Evolutionary conservation across 345 rosid species (phyloP).

Genomic region (Syzygium grande): DNA sequence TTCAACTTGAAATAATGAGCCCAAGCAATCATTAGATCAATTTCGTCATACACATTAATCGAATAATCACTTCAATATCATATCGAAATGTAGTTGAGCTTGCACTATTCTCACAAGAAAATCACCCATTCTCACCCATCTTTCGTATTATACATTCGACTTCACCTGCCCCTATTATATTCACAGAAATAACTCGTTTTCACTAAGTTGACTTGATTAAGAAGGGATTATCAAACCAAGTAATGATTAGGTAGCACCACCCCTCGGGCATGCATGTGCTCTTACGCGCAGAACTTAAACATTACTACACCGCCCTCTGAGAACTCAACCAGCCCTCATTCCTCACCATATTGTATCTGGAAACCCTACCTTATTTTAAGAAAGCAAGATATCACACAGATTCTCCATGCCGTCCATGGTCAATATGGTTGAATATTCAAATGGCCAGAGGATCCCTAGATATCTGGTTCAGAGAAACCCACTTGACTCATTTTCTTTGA

Average conservation of each 20-base stretch:
- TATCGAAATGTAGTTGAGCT: not conserved
- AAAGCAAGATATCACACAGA: not conserved
- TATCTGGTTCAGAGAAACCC: conserved; percentile 24
- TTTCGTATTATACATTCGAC: not conserved
- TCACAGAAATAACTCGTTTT: not conserved
- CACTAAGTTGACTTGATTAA: not conserved
- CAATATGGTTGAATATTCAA: not conserved
- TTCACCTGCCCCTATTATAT: not conserved
- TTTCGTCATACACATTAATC: not conserved
- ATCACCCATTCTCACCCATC: not conserved
- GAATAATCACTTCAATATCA: not conserved
- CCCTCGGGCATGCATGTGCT: not conserved
- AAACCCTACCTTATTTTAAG: not conserved
- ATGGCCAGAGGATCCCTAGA: conserved; percentile 39
- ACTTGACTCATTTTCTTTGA: conserved; percentile 2
- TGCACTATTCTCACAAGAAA: not conserved
- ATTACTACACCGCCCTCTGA: not conserved
- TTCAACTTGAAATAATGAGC: not conserved
- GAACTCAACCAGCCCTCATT: not conserved
- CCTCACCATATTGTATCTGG: not conserved
- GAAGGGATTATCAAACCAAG: not conserved
- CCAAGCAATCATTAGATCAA: not conserved
- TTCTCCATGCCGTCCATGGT: conserved; percentile 1
- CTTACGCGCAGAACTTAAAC: not conserved
- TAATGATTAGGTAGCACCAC: not conserved